phyloP scores from a whole-genome alignment of 345 rosid species.

The Lagerstroemia speciosa region DNA sequence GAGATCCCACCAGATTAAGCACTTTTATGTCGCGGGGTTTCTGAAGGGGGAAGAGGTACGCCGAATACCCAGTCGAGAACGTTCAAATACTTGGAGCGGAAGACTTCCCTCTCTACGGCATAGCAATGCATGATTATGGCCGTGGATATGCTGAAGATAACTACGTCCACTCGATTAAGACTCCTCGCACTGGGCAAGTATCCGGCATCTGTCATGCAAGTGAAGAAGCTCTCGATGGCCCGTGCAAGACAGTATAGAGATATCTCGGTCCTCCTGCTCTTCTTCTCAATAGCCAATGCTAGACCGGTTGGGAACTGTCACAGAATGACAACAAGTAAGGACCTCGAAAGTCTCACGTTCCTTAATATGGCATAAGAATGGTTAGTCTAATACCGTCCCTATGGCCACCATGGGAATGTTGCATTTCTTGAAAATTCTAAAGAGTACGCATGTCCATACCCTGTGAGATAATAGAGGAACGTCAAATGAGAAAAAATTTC shows the following conservation, averaged over 20 bases:
- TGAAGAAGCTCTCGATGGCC: conserved; percentile 87
- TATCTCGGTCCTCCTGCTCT: conserved; percentile 83
- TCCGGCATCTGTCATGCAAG: conserved; percentile 57
- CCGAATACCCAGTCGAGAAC: conserved; percentile 97
- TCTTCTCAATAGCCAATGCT: conserved; percentile 83
- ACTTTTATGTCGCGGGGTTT: conserved; percentile 40
- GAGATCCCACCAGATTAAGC: background rate
- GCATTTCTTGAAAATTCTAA: conserved; percentile 61
- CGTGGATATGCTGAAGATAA: conserved; percentile 71
- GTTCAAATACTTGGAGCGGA: conserved; percentile 81
- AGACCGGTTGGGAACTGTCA: conserved; percentile 79
- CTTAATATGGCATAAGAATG: background rate
- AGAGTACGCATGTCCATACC: conserved; percentile 85
- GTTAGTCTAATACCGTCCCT: conserved; percentile 57
- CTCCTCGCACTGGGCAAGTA: conserved; percentile 46
- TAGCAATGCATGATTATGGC: conserved; percentile 93
- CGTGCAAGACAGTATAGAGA: conserved; percentile 96
- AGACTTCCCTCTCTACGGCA: conserved; percentile 89
- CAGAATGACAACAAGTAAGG: conserved; percentile 5
- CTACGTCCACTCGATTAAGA: conserved; percentile 74
- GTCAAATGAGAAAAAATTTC: background rate
- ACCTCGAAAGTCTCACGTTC: background rate
- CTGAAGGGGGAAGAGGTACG: conserved; percentile 57
- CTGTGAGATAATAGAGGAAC: conserved; percentile 22
- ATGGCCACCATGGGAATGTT: conserved; percentile 71